These are phyloP conservation scores for Drechslera avenae DNA, from an alignment of 2,329 filamentous ascomycete genomes.

Conservation along the genomic window DNA sequence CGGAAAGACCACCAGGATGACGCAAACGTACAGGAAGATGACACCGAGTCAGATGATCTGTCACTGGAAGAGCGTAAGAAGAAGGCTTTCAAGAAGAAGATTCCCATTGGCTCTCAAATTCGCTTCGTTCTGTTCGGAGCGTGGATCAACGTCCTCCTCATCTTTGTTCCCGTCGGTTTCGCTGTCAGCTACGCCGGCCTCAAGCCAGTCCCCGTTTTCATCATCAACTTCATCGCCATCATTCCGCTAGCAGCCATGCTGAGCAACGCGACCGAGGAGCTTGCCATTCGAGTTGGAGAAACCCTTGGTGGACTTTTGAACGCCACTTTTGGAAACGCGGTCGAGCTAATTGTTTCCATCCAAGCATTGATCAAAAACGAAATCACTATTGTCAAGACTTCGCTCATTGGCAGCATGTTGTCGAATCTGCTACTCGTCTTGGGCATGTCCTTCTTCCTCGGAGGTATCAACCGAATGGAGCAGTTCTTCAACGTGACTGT, in stretches of 20 bases:
- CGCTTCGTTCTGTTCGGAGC: conserved; percentile 78
- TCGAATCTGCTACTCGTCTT: conserved; percentile 88
- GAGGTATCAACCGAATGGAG: conserved; percentile 75
- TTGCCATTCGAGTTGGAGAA: conserved; percentile 77
- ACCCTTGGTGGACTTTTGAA: conserved; percentile 88
- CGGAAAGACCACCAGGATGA: conserved; percentile 31
- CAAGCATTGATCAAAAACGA: conserved; percentile 77
- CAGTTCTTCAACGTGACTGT: conserved; percentile 93
- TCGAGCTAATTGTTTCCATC: conserved; percentile 86
- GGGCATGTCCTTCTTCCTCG: conserved; percentile 92
- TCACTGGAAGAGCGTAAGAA: conserved; percentile 40
- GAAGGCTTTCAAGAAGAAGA: conserved; percentile 41
- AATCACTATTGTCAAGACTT: conserved; percentile 88
- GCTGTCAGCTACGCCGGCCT: conserved; percentile 67
- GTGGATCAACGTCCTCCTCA: conserved; percentile 82
- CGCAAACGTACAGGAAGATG: conserved; percentile 21
- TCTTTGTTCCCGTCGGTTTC: conserved; percentile 79
- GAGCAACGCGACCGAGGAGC: conserved; percentile 87
- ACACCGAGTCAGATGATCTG: conserved; percentile 31
- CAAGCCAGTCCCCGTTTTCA: conserved; percentile 62
- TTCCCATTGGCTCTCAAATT: conserved; percentile 59
- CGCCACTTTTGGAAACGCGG: conserved; percentile 88
- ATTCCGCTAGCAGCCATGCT: conserved; percentile 87
- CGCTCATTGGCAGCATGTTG: conserved; percentile 86
- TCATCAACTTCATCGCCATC: conserved; percentile 93